Evolutionary conservation across 2,329 filamentous ascomycete genomes (phyloP).

Genomic region (Rhexocercosporidium sp.): DNA sequence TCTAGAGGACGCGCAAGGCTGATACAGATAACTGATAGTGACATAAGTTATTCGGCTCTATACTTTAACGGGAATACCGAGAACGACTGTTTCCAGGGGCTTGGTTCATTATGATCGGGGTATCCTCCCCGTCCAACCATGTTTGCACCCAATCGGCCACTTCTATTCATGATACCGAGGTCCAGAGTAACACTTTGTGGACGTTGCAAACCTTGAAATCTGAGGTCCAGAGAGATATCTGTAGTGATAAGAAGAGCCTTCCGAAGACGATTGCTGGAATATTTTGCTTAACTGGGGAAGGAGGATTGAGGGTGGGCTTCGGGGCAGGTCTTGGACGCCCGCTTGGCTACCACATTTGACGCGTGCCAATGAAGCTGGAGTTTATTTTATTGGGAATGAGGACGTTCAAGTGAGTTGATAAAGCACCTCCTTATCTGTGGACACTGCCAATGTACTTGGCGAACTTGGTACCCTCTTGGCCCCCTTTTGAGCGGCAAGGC

Average conservation of each 20-base stretch:
- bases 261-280: not conserved
- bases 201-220: not conserved
- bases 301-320: slow-evolving; percentile 2
- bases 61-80: too few species aligned
- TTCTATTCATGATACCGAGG: not conserved
- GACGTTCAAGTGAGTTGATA: slow-evolving; percentile 3
- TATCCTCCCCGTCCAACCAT: not conserved
- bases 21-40: slow-evolving; percentile 5
- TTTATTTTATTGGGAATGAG: not conserved
- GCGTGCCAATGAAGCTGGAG: not conserved
- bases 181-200: not conserved
- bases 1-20: not conserved
- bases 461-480: not conserved
- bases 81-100: not conserved
- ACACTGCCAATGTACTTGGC: slow-evolving; percentile 13
- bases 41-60: not conserved
- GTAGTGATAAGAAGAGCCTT: slow-evolving; percentile 1
- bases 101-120: not conserved
- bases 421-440: slow-evolving; percentile 5
- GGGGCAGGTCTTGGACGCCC: not conserved
- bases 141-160: not conserved
- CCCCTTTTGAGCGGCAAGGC: not conserved
- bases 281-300: slow-evolving; percentile 8
- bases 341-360: slow-evolving; percentile 6
- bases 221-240: not conserved